These are phyloP conservation scores for Spizellomyces punctatus DNA, from an alignment of 192 early-diverging fungal species.

Conservation along the genomic window DNA sequence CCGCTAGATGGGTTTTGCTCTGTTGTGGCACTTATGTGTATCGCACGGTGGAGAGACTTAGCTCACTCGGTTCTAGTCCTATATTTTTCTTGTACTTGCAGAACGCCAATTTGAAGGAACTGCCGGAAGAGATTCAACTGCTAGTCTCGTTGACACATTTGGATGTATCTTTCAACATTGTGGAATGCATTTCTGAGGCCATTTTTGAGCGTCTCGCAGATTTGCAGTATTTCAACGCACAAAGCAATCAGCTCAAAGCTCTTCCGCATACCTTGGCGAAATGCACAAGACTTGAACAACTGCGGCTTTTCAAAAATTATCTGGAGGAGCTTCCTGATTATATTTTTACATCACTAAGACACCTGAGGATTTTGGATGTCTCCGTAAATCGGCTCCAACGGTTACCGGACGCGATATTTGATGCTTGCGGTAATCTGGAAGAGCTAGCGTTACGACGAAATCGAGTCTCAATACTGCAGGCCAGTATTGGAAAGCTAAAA, in stretches of 20 bases:
- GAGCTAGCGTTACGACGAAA: neutral
- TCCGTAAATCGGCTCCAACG: neutral
- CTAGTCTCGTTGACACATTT: neutral
- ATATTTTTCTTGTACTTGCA: slow-evolving; percentile 4
- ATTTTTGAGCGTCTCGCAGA: neutral
- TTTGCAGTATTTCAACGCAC: slow-evolving; percentile 3
- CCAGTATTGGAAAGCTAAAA: neutral
- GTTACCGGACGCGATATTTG: neutral
- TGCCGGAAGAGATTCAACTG: slow-evolving; percentile 4
- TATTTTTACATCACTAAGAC: neutral
- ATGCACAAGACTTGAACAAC: slow-evolving; percentile 3
- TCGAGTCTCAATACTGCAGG: neutral
- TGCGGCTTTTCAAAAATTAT: neutral
- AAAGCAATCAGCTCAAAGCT: neutral
- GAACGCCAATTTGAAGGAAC: neutral
- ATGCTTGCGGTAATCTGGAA: neutral
- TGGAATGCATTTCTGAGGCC: neutral
- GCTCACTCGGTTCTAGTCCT: neutral
- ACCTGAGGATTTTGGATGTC: slow-evolving; percentile 10
- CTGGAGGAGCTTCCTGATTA: neutral
- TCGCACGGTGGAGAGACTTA: too few relatives aligned
- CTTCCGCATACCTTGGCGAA: neutral
- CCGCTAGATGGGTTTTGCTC: too few relatives aligned
- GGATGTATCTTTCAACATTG: slow-evolving; percentile 6
- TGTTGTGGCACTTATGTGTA: too few relatives aligned